A percentile compares a stretch with the other conserved stretches of the same genome.
These are phyloP conservation scores for Penicillium desertorum DNA, from an alignment of 495 filamentous ascomycete genomes.

Conservation along the genomic window DNA sequence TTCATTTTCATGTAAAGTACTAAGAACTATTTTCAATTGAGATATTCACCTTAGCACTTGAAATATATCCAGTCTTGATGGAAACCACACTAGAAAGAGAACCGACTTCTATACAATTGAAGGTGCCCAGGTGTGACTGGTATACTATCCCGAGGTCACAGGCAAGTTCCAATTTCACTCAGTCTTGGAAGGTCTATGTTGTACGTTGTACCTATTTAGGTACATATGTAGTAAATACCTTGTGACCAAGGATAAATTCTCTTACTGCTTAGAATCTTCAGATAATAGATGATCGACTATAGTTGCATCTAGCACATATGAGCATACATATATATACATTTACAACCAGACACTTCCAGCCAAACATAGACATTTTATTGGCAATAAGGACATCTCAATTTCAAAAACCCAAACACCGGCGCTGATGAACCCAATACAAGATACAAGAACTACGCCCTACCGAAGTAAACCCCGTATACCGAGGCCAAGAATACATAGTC, in stretches of 20 bases:
- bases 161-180: neutral
- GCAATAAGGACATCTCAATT: conserved; percentile 5
- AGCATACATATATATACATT: neutral
- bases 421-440: conserved; percentile 31
- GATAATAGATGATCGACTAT: neutral
- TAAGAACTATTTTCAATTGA: neutral
- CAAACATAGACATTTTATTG: conserved; percentile 1
- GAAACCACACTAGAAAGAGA: neutral
- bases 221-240: neutral
- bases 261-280: neutral
- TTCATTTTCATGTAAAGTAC: neutral
- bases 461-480: conserved; percentile 4
- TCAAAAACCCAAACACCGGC: conserved; percentile 35
- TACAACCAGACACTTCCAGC: neutral
- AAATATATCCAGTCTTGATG: neutral
- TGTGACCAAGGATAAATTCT: neutral
- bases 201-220: neutral
- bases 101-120: neutral
- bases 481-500: neutral
- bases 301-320: neutral
- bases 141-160: neutral
- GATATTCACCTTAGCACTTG: neutral
- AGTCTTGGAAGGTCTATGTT: neutral
- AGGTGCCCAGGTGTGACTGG: too few relatives aligned
- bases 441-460: conserved; percentile 21